Evolutionary conservation across 768 basidiomycete genomes (phyloP), one percentile per base, ranked within the genome.

Genomic region (Pleurotus giganteus): DNA sequence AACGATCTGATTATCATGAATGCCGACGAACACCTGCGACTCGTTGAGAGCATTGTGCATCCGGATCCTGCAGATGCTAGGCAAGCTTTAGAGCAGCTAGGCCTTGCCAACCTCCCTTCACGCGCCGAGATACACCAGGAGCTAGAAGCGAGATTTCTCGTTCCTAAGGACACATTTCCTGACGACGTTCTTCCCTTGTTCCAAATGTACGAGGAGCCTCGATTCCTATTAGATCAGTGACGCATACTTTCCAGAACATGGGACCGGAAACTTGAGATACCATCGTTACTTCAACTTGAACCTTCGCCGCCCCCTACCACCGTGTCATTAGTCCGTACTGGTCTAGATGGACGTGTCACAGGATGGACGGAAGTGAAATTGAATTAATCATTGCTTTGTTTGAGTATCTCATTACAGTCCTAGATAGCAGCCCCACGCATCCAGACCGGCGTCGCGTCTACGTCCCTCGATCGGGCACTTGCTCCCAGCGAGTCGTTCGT

Each of bases 381-480:
- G 17, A 34, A 13, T 6, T 19, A 9, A 31, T 15, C 34, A 11
- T 17, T n/a, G 49, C 21, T 31, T n/a, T 27, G n/a, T 37, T 23
- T 58, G 27, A 24, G 27, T 52, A 52, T 6, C 47, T 53, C 31
- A 50, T 50, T 12, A 27, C 15, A 19, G 6, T 42, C 42, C 39
- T 57, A 92, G 89, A 77, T 74, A 3, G 70, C 79, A 23, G 81
- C 81, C 61, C 71, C 77, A 29, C 81, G 77, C 43, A 65, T 78
- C n/a, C 66, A 80, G 15, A 86, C 85, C 13, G 90, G 91, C 15
- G 74, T 91, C 3, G 91, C 87, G 1, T 97, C 94, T 9, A 93
- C 91, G 1, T 91, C 91, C 26, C 70, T 95, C 56, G 83, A 88
- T 57, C 84, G 96, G 47, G 89, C 91, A 2, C 95, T 94, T 6